These are phyloP conservation scores for Ophiostoma ips DNA, from an alignment of 2,329 filamentous ascomycete genomes.

Conservation along the genomic window DNA sequence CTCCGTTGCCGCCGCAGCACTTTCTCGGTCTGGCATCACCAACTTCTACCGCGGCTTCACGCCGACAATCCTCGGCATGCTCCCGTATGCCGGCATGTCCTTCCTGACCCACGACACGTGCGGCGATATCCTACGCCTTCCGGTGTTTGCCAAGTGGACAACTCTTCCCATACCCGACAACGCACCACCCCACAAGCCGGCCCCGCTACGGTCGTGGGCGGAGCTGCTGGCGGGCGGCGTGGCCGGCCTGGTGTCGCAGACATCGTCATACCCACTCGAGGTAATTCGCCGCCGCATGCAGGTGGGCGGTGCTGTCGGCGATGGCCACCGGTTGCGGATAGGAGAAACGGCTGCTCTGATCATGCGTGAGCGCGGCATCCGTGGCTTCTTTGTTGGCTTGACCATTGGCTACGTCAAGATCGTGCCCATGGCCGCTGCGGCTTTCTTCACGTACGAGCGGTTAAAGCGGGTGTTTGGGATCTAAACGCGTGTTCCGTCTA, in stretches of 20 bases:
- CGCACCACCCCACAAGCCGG: conserved; percentile 44
- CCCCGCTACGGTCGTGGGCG: conserved; percentile 69
- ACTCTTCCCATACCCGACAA: conserved; percentile 48
- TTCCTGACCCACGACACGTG: conserved; percentile 91
- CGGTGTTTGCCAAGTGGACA: conserved; percentile 55
- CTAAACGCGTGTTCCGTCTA: not conserved
- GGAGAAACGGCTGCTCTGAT: conserved; percentile 66
- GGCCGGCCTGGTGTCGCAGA: conserved; percentile 81
- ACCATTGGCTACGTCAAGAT: conserved; percentile 94
- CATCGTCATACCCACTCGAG: conserved; percentile 84
- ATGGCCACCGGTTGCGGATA: conserved; percentile 67
- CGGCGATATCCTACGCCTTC: conserved; percentile 67
- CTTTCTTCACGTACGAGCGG: conserved; percentile 53
- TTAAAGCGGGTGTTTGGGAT: conserved; percentile 52
- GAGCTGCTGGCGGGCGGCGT: conserved; percentile 74
- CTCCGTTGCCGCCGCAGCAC: conserved; percentile 32
- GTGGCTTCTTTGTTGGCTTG: conserved; percentile 83
- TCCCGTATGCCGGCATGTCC: conserved; percentile 89
- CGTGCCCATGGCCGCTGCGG: conserved; percentile 68
- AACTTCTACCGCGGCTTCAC: conserved; percentile 96
- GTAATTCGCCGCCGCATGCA: conserved; percentile 91
- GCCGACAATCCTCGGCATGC: conserved; percentile 83
- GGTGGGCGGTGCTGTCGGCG: conserved; percentile 84
- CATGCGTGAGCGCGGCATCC: conserved; percentile 56
- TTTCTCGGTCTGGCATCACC: conserved; percentile 53